These are phyloP conservation scores for Ramichloridium luteum DNA, from an alignment of 2,329 filamentous ascomycete genomes.

Conservation along the genomic window DNA sequence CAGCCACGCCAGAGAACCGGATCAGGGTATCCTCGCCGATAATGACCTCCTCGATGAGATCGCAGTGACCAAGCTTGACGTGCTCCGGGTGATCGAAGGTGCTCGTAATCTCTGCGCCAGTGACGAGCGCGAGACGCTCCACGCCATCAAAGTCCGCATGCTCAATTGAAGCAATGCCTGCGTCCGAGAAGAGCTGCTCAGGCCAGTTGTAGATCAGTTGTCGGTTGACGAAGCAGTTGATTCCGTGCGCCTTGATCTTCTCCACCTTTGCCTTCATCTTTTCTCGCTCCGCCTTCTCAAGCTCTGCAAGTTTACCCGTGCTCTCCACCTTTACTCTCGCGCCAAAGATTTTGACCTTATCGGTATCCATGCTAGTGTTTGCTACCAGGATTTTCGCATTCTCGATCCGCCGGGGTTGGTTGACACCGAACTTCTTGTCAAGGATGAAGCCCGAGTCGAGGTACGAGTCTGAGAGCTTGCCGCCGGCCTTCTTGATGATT, in stretches of 20 bases:
- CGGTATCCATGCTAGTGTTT: conserved; percentile 98
- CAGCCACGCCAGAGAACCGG: conserved; percentile 91
- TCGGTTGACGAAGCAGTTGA: conserved; percentile 99
- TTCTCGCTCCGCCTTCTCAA: conserved; percentile 95
- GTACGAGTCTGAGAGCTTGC: conserved; percentile 95
- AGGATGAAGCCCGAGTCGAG: conserved; percentile 96
- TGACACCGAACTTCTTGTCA: conserved; percentile 98
- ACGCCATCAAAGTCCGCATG: conserved; percentile 98
- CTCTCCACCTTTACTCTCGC: conserved; percentile 93
- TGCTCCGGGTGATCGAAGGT: conserved; percentile 97
- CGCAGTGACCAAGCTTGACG: conserved; percentile 90
- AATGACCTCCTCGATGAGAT: conserved; percentile 93
- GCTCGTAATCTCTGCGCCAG: conserved; percentile 90
- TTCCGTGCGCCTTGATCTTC: conserved; percentile 94
- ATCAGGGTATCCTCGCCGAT: conserved; percentile 97
- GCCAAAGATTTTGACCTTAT: conserved; percentile 99
- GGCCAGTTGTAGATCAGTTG: conserved; percentile 99
- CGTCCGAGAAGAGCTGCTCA: conserved; percentile 95
- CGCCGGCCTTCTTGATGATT: conserved; percentile 98
- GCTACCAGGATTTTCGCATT: conserved; percentile 97
- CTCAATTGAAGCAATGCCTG: conserved; percentile 95
- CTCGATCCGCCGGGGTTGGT: conserved; percentile 92
- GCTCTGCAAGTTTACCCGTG: conserved; percentile 91
- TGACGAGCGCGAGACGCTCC: conserved; percentile 86
- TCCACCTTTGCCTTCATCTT: conserved; percentile 99